Evolutionary conservation across 352 stramenopile genomes (phyloP).

Genomic region (Globisporangium nagaii): DNA sequence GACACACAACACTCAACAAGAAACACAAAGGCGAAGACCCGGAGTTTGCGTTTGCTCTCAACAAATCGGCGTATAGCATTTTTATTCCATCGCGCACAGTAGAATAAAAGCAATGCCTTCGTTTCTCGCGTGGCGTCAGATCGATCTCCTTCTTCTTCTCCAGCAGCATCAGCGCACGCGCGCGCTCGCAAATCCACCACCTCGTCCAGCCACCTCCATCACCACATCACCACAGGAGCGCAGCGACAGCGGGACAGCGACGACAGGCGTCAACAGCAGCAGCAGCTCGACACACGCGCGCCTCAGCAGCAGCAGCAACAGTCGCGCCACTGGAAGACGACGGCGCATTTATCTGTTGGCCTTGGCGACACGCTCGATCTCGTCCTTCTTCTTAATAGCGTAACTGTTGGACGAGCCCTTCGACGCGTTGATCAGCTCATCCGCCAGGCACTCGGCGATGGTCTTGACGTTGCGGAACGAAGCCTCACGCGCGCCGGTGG

Average conservation of each 20-base stretch:
- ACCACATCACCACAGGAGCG: background rate
- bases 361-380: slow-evolving; percentile 99
- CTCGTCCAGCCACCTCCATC: background rate
- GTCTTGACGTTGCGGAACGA: slow-evolving; percentile 99
- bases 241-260: background rate
- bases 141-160: slow-evolving; percentile 17
- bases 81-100: slow-evolving; percentile 33
- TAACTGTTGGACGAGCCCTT: slow-evolving; percentile 99
- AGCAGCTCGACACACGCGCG: background rate
- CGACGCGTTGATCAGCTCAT: slow-evolving; percentile 99
- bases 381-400: slow-evolving; percentile 99
- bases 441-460: slow-evolving; percentile 98
- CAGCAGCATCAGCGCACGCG: background rate
- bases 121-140: slow-evolving; percentile 8
- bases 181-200: background rate
- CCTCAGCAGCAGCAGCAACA: background rate
- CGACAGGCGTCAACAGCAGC: background rate
- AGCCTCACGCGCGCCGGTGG: slow-evolving; percentile 96
- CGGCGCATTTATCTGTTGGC: slow-evolving; percentile 97
- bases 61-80: slow-evolving; percentile 82
- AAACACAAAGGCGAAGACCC: slow-evolving; percentile 4
- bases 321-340: background rate
- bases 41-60: slow-evolving; percentile 49
- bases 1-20: slow-evolving; percentile 11
- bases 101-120: slow-evolving; percentile 30